These are phyloP conservation scores for Aspergillus texensis DNA, from an alignment of 2,329 filamentous ascomycete species.

Conservation along the genomic window DNA sequence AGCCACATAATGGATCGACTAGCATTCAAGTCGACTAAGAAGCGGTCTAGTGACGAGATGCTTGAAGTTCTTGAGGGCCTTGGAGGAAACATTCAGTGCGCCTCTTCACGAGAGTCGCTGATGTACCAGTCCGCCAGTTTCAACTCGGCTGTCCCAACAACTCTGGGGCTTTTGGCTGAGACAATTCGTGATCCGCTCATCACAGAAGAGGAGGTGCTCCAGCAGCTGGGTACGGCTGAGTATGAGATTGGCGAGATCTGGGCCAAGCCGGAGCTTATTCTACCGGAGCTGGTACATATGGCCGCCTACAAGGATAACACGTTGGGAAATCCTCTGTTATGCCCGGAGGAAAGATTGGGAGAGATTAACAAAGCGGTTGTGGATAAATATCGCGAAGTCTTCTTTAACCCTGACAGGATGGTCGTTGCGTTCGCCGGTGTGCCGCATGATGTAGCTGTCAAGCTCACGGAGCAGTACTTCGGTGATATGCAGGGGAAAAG, in stretches of 20 bases:
- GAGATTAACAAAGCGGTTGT: conserved; percentile 75
- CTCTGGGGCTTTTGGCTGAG: conserved; percentile 84
- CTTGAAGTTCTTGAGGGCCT: conserved; percentile 83
- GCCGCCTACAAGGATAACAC: conserved; percentile 96
- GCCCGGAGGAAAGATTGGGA: conserved; percentile 78
- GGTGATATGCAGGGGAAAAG: conserved; percentile 77
- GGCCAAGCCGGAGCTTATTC: conserved; percentile 93
- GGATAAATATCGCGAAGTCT: conserved; percentile 75
- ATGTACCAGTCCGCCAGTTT: conserved; percentile 99
- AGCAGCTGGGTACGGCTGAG: conserved; percentile 86
- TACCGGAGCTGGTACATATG: conserved; percentile 93
- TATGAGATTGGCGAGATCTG: conserved; percentile 98
- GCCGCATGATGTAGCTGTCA: conserved; percentile 76
- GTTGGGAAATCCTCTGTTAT: conserved; percentile 87
- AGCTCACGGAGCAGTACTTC: conserved; percentile 80
- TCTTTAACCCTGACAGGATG: conserved; percentile 87
- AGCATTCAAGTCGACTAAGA: conserved; percentile 85
- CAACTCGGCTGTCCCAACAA: conserved; percentile 84
- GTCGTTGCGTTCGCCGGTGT: conserved; percentile 96
- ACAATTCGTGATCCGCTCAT: conserved; percentile 86
- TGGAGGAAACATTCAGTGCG: conserved; percentile 95
- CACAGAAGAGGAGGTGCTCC: conserved; percentile 80
- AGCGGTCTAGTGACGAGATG: conserved; percentile 77
- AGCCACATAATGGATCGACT: conserved; percentile 96
- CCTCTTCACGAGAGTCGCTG: conserved; percentile 89